These are phyloP conservation scores for Cyclanthera cordifolia DNA, from an alignment of 306 rosid genomes.

Conservation along the genomic window DNA sequence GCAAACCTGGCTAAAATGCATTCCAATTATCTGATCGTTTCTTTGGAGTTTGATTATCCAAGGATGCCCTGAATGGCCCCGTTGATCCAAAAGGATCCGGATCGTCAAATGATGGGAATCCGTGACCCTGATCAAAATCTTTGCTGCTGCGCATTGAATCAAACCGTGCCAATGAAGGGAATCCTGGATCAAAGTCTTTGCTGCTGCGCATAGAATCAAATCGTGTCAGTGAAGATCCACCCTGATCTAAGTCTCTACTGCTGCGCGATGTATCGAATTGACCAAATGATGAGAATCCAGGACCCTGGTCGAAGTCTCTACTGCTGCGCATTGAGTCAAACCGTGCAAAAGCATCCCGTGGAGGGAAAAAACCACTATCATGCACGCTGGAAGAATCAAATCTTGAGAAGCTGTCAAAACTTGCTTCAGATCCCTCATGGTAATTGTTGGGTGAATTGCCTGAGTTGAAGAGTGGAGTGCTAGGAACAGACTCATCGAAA, in stretches of 20 bases:
- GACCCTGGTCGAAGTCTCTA: constrained; percentile 49
- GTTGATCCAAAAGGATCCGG: constrained; percentile 75
- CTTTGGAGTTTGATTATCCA: constrained; percentile 61
- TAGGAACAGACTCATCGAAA: constrained; percentile 92
- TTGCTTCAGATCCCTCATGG: constrained; percentile 48
- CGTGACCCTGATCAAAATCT: constrained; percentile 47
- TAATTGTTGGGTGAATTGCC: constrained; percentile 40
- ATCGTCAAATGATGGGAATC: constrained; percentile 64
- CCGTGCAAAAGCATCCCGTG: constrained; percentile 36
- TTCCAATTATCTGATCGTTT: constrained; percentile 70
- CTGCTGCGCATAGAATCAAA: constrained; percentile 30
- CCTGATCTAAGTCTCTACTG: constrained; percentile 56
- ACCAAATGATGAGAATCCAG: constrained; percentile 13
- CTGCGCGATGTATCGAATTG: constrained; percentile 17
- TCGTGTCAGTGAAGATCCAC: constrained; percentile 6
- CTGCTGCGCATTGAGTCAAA: constrained; percentile 68
- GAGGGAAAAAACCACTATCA: constrained; percentile 47
- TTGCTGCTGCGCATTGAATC: constrained; percentile 33
- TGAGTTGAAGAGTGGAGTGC: constrained; percentile 25
- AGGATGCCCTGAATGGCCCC: constrained; percentile 52
- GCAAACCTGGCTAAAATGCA: constrained; percentile 49
- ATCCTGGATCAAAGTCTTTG: constrained; percentile 45
- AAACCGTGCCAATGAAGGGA: constrained; percentile 7
- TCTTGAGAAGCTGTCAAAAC: constrained; percentile 70
- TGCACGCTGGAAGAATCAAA: constrained; percentile 65